Percentiles rank a stretch among this genome's conserved stretches.
Evolutionary conservation across 108 stramenopile species (phyloP).

Genomic region (Skeletonema grethae): DNA sequence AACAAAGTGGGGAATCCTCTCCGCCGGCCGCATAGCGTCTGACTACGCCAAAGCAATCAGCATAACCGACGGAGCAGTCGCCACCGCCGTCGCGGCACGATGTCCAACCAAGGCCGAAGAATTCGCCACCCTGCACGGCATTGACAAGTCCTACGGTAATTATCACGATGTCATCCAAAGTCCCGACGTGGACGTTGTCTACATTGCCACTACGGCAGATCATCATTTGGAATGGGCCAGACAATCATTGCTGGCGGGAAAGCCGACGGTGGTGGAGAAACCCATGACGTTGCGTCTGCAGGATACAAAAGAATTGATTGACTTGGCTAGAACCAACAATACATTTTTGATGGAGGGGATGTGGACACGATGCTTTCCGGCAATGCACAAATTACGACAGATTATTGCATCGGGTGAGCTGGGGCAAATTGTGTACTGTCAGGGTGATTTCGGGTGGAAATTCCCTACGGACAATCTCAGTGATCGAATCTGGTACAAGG

Average conservation of each 20-base stretch:
- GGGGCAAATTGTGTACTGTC: conserved; percentile 49
- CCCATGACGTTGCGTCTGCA: conserved; percentile 31
- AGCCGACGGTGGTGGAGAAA: conserved; percentile 56
- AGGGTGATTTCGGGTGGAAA: conserved; percentile 57
- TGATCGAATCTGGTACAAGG: conserved; percentile 50
- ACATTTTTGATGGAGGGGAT: conserved; percentile 60
- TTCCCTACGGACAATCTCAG: conserved; percentile 10
- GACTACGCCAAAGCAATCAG: conserved; percentile 51
- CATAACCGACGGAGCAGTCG: conserved; percentile 32
- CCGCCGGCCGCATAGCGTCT: conserved; percentile 42
- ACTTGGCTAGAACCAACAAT: conserved; percentile 34
- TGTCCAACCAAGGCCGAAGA: conserved; percentile 7
- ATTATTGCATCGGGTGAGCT: conserved; percentile 45
- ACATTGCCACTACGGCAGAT: conserved; percentile 59
- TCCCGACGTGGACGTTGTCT: conserved; percentile 57
- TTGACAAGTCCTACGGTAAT: conserved; percentile 26
- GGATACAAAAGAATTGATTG: conserved; percentile 31
- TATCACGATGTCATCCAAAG: conserved; percentile 48
- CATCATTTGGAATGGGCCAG: conserved; percentile 47
- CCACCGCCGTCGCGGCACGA: neutral
- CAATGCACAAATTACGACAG: conserved; percentile 50
- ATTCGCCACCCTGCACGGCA: conserved; percentile 52
- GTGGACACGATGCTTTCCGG: conserved; percentile 65
- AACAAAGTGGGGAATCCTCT: conserved; percentile 50
- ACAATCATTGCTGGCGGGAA: conserved; percentile 40